Percentiles rank a stretch among this genome's conserved stretches.
phyloP scores from a whole-genome alignment of 2,329 filamentous ascomycete species.

The Hymenoscyphus scutula region DNA sequence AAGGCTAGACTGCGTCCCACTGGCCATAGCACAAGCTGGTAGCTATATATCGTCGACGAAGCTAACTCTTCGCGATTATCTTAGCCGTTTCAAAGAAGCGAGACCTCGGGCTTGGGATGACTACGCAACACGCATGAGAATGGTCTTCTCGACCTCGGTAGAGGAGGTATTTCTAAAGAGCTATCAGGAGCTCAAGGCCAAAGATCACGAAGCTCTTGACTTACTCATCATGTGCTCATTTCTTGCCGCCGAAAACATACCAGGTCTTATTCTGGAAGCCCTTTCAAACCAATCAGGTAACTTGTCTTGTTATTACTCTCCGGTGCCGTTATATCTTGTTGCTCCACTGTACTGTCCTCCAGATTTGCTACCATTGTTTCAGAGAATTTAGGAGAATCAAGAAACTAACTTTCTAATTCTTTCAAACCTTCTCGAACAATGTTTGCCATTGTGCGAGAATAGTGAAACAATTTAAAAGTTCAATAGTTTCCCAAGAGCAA shows the following conservation, averaged over 20 bases:
- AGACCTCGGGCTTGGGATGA: conserved; percentile 2
- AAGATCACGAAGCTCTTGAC: conserved; percentile 5
- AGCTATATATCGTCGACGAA: background rate
- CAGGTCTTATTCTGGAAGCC: background rate
- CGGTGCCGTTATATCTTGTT: too few species aligned
- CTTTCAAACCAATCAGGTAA: background rate
- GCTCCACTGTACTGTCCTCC: too few species aligned
- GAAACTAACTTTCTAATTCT: too few species aligned
- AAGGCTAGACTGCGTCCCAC: background rate
- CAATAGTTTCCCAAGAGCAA: too few species aligned
- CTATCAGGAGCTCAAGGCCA: conserved; percentile 3
- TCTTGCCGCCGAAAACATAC: background rate
- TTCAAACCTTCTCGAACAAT: too few species aligned
- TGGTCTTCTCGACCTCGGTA: conserved; percentile 4
- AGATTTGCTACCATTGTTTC: too few species aligned
- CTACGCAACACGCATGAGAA: conserved; percentile 4
- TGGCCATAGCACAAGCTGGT: background rate
- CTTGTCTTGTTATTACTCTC: too few species aligned
- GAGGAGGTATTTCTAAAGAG: background rate
- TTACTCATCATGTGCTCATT: conserved; percentile 1
- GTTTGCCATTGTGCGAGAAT: too few species aligned
- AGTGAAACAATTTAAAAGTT: too few species aligned
- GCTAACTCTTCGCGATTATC: background rate
- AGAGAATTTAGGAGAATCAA: too few species aligned
- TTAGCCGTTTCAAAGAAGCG: background rate